Conservation (phyloP, 148 eudicot species). For the Mesembryanthemum crystallinum region DNA sequence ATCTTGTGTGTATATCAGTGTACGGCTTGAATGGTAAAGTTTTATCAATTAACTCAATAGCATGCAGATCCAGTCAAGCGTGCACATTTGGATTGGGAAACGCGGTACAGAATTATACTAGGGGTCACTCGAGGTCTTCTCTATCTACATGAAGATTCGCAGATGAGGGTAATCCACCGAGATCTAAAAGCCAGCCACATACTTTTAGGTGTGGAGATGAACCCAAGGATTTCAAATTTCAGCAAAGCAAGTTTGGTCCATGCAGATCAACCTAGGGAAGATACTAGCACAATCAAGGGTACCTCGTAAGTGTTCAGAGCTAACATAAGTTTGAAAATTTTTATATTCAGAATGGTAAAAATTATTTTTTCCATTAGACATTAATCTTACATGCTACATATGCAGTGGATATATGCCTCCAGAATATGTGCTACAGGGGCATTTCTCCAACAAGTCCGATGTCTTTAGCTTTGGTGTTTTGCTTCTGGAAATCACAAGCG, state of each 20-base stretch:
- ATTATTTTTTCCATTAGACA: neutral
- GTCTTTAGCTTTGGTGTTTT: slow-evolving; percentile 41
- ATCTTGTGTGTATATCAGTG: slow-evolving; percentile 4
- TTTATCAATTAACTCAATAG: slow-evolving; percentile 23
- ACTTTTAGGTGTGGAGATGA: slow-evolving; percentile 29
- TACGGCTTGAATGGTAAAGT: neutral
- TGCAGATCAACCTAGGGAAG: slow-evolving; percentile 23
- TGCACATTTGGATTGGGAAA: slow-evolving; percentile 17
- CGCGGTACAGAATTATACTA: slow-evolving; percentile 11
- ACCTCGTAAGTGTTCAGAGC: slow-evolving; percentile 23
- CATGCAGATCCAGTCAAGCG: slow-evolving; percentile 18
- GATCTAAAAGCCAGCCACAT: slow-evolving; percentile 34
- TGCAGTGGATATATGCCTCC: slow-evolving; percentile 46
- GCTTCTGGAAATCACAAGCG: slow-evolving; percentile 32
- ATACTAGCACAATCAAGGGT: slow-evolving; percentile 18
- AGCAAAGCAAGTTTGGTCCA: slow-evolving; percentile 27
- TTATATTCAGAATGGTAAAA: neutral
- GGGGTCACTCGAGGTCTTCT: slow-evolving; percentile 21
- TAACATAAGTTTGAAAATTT: neutral
- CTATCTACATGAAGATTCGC: slow-evolving; percentile 38
- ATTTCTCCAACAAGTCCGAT: slow-evolving; percentile 34
- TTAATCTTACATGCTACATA: neutral
- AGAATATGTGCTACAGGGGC: slow-evolving; percentile 28
- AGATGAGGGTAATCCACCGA: slow-evolving; percentile 26
- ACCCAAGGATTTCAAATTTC: slow-evolving; percentile 34